Percentiles rank a stretch among this genome's conserved stretches.
Conservation (phyloP, 139 green algal genomes). For the Desmodesmus armatus region DNA sequence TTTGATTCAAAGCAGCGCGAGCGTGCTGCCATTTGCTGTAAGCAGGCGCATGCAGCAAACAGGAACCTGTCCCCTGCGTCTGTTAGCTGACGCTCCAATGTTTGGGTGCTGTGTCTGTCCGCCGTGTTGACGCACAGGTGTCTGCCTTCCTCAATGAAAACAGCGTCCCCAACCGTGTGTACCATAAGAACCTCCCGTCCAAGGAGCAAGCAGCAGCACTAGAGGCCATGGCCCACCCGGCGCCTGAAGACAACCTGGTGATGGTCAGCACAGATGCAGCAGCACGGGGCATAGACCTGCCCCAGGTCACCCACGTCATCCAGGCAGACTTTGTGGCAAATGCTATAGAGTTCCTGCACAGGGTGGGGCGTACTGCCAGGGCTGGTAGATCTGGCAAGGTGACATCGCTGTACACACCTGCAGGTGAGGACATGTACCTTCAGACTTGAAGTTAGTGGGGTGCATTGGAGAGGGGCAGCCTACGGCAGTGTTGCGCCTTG, state of each 20-base stretch:
- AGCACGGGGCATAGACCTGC: constrained; percentile 92
- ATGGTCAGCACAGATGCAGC: constrained; percentile 96
- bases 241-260: constrained; percentile 52
- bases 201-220: constrained; percentile 64
- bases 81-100: background rate
- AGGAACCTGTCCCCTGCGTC: no score
- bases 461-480: no score
- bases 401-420: constrained; percentile 85
- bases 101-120: background rate
- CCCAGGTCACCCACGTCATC: constrained; percentile 83
- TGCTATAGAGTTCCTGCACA: constrained; percentile 96
- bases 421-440: no score
- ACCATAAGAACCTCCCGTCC: constrained; percentile 67
- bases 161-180: constrained; percentile 44
- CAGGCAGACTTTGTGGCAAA: constrained; percentile 94
- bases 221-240: constrained; percentile 36
- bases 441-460: no score
- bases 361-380: constrained; percentile 86
- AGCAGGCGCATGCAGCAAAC: no score
- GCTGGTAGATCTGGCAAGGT: constrained; percentile 82
- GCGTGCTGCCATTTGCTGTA: no score
- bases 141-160: constrained; percentile 30
- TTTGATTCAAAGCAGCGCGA: no score
- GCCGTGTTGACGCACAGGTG: background rate
- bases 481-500: no score